These are phyloP conservation scores for Melianthus villosus DNA, from an alignment of 441 rosid species.

Conservation along the genomic window DNA sequence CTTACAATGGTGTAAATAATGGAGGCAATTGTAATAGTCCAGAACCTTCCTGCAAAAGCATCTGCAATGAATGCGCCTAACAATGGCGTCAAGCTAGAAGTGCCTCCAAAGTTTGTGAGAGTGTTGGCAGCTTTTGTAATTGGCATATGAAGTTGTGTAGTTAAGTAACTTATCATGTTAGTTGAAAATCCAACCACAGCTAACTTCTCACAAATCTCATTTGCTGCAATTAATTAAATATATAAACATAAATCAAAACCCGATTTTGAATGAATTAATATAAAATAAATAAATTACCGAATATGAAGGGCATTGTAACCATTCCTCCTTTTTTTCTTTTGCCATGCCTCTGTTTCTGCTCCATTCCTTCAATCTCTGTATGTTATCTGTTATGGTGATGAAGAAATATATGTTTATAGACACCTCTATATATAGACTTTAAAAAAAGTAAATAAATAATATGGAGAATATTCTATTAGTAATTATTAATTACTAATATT, in stretches of 20 bases:
- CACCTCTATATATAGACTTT: too few relatives aligned
- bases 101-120: constrained; percentile 76
- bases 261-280: neutral
- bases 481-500: too few relatives aligned
- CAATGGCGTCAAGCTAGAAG: constrained; percentile 68
- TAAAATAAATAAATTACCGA: constrained; percentile 23
- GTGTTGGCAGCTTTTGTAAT: constrained; percentile 84
- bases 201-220: constrained; percentile 74
- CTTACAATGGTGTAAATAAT: constrained; percentile 51
- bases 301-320: constrained; percentile 84
- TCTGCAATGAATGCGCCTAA: constrained; percentile 82
- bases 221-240: constrained; percentile 22
- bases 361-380: constrained; percentile 19
- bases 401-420: too few relatives aligned
- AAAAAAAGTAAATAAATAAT: too few relatives aligned
- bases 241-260: neutral
- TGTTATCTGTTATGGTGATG: too few relatives aligned
- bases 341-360: constrained; percentile 14
- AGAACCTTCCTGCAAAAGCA: constrained; percentile 63
- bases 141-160: constrained; percentile 69
- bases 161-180: constrained; percentile 82
- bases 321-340: constrained; percentile 54
- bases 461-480: too few relatives aligned
- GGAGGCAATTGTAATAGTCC: constrained; percentile 67
- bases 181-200: constrained; percentile 71